Evolutionary conservation across 2,329 filamentous ascomycete species (phyloP), one percentile per base, ranked within the genome.

Genomic region (Fusarium nygamai): DNA sequence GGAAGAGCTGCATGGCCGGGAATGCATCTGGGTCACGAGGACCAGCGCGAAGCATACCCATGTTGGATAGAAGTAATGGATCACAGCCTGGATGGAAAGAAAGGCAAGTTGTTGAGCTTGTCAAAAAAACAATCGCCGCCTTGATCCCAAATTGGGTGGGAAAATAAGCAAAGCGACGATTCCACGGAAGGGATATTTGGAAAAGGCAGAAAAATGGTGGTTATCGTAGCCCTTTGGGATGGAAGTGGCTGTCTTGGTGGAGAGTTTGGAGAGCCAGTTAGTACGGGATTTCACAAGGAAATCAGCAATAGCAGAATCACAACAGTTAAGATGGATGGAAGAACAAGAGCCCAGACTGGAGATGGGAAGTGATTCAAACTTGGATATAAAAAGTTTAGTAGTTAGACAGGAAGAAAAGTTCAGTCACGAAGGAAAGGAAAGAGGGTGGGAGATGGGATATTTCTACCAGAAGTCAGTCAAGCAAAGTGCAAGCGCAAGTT

Each of bases 1-100:
- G 84, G 77, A 96, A 95, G 33, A 98, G 90, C 82, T 98, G 95
- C 31, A 91, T 84, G 13, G 93, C 90, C 8, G 95, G 95, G 79
- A 98, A 98, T 78, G 90, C 90, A 84, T 94, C 89, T 75, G 90
- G 88, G 83, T 92, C 88, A 84, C 88, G 88, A 81, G 83, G 84
- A 73, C 82, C 83, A 83, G 82, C 84, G 83, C 81, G 85, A 71
- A 86, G 86, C 83, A 88, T 85, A 83, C 84, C 81, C 88, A 90
- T 90, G 80, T 41, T 41, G 39, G 39, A 41, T n/a, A 41, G 39
- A 41, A 77, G 67, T 39, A 61, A 60, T 22, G 31, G 19, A 31
- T 27, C 31, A 29, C 31, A 51, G 39, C 27, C 24, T 54, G 44
- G 41, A 51, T 61, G 64, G 64, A 38, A 62, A 58, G 22, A 60